Percentiles rank a stretch among this genome's conserved stretches.
Conservation (phyloP, 78 protist species). For the Dictyostelium intermedium region DNA sequence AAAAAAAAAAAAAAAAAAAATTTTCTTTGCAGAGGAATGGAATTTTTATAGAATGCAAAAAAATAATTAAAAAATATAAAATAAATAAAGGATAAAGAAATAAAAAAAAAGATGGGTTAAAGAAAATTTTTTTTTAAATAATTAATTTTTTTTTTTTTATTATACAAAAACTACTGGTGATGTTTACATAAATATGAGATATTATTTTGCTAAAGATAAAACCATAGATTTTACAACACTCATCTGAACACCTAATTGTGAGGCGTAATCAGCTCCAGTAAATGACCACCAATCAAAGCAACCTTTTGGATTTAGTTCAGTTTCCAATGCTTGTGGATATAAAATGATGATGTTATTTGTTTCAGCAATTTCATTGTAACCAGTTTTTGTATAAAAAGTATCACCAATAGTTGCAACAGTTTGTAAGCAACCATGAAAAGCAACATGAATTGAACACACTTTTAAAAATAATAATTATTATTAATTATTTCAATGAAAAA, state of each 20-base stretch:
- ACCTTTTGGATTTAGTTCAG: conserved; percentile 75
- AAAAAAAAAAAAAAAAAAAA: too few relatives aligned
- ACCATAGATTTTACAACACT: conserved; percentile 46
- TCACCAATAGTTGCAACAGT: conserved; percentile 36
- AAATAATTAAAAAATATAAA: too few relatives aligned
- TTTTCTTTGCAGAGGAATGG: too few relatives aligned
- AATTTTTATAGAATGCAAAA: too few relatives aligned
- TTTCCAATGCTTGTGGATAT: conserved; percentile 84
- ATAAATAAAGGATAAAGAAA: too few relatives aligned
- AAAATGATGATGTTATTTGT: conserved; percentile 80
- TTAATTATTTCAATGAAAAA: background rate
- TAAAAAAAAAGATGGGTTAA: too few relatives aligned
- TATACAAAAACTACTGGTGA: too few relatives aligned
- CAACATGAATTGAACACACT: conserved; percentile 67
- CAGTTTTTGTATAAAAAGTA: conserved; percentile 70
- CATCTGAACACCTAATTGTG: conserved; percentile 74
- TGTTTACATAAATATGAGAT: too few relatives aligned
- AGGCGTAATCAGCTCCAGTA: conserved; percentile 63
- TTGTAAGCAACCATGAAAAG: conserved; percentile 85
- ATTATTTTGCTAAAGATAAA: background rate
- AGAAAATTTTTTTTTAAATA: too few relatives aligned
- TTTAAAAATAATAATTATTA: background rate
- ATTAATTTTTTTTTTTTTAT: too few relatives aligned
- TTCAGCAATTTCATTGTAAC: conserved; percentile 89
- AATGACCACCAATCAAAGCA: conserved; percentile 88